Conservation (phyloP, 2,329 filamentous ascomycete genomes). For the Cordyceps farinosa region DNA sequence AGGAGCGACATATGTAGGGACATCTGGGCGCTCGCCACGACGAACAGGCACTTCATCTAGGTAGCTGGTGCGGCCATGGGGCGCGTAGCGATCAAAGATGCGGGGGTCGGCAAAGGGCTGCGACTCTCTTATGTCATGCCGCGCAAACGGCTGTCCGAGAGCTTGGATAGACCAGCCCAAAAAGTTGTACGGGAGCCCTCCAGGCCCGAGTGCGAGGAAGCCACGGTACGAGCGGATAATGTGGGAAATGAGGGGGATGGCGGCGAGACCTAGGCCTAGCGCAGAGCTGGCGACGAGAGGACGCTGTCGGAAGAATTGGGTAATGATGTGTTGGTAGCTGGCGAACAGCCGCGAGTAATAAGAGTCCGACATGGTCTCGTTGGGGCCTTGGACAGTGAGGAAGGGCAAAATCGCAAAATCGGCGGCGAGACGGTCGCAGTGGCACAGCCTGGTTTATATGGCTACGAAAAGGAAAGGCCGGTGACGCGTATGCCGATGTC, state of each 20-base stretch:
- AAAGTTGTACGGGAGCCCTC: slow-evolving; percentile 41
- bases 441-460: neutral
- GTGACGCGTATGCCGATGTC: neutral
- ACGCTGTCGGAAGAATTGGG: neutral
- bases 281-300: neutral
- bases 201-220: slow-evolving; percentile 41
- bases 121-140: slow-evolving; percentile 31
- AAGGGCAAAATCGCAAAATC: neutral
- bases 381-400: neutral
- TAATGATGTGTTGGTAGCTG: neutral
- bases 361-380: neutral
- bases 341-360: neutral
- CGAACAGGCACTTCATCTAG: slow-evolving; percentile 23
- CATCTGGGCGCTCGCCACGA: slow-evolving; percentile 27
- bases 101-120: slow-evolving; percentile 26
- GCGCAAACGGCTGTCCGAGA: slow-evolving; percentile 30
- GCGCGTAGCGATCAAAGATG: slow-evolving; percentile 26
- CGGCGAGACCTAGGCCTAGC: slow-evolving; percentile 4
- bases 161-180: slow-evolving; percentile 40
- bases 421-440: neutral
- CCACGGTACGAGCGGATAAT: slow-evolving; percentile 34
- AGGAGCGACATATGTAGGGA: slow-evolving; percentile 35
- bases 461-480: neutral
- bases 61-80: slow-evolving; percentile 25
- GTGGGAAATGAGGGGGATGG: slow-evolving; percentile 22